Base-by-base conservation (phyloP, 1,284 basidiomycete species). In the Leccinum angustisporum region DNA sequence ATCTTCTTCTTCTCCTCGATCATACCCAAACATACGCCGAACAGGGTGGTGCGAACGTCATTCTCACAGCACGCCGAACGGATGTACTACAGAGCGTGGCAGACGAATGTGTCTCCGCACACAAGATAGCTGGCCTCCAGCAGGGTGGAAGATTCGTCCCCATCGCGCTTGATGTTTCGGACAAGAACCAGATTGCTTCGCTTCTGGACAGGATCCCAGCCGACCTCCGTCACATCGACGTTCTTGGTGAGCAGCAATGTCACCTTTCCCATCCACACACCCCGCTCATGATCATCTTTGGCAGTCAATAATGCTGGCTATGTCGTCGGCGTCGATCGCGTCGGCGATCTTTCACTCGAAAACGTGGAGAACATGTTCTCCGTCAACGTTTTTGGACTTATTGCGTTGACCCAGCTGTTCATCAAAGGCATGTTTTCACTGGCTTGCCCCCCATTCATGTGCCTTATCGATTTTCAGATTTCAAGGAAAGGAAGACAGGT, bases 371-470 rank as follows among this genome's bases (percentile, higher is more conserved):
- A 84, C 62, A 98, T 99, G 95, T 92, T 98, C 75, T 77, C 88
- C 31, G 97, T 95, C 54, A 99, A 99, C 75, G 95, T 97, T 56
- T 81, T 92, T 64, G 95, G 94, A 8, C 83, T 97, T 54, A 94
- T 97, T 67, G 82, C 88, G 18, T 78, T 96, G 68, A 93, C 91
- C 8, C 92, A 95, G 69, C 76, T 91, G 6, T 77, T 95, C 54
- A 78, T 95, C 71, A 86, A 83, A 76, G 85, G 93, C 88, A 54
- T 65, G 76, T 70, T 43, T 36, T 48, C 46, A 48, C 13, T 5
- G 13, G 13, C 21, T 51, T 54, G 30, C 25, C 56, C 3, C 25
- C 34, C 25, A 30, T 36, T 40, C 5, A 25, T 48, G 46, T 25
- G 56, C 25, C 40, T 61, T 38, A 60, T 52, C 25, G 30, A 48